Conservation (phyloP, 1,139 yeast species). For the Kodamaea sp. region DNA sequence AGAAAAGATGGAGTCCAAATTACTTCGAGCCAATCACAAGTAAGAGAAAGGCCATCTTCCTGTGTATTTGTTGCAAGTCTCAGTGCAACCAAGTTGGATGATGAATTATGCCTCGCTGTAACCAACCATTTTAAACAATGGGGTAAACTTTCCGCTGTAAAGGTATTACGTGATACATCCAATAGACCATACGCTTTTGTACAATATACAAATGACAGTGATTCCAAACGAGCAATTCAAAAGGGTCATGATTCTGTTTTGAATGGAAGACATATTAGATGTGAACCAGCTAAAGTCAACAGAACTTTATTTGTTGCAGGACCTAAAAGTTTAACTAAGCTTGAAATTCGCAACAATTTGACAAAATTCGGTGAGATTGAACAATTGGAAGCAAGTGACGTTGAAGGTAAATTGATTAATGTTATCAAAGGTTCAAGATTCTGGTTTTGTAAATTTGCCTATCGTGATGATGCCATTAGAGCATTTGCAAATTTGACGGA, state of each 20-base stretch:
- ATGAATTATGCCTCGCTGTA: slow-evolving; percentile 65
- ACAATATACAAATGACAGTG: slow-evolving; percentile 70
- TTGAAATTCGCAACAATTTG: slow-evolving; percentile 37
- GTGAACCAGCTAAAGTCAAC: slow-evolving; percentile 90
- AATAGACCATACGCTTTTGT: slow-evolving; percentile 94
- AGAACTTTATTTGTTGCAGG: slow-evolving; percentile 65
- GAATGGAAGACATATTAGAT: slow-evolving; percentile 74
- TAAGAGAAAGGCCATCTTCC: slow-evolving; percentile 60
- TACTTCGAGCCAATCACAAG: neutral
- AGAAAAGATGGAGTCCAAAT: neutral
- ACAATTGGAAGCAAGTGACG: slow-evolving; percentile 52
- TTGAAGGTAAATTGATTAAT: slow-evolving; percentile 21
- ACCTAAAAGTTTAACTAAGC: slow-evolving; percentile 20
- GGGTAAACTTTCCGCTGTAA: slow-evolving; percentile 72
- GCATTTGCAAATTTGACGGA: slow-evolving; percentile 73
- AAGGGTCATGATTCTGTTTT: slow-evolving; percentile 67
- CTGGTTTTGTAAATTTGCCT: slow-evolving; percentile 82
- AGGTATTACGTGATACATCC: slow-evolving; percentile 76
- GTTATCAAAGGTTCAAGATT: slow-evolving; percentile 18
- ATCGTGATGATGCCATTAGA: slow-evolving; percentile 85
- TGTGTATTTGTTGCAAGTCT: slow-evolving; percentile 88
- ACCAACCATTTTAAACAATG: slow-evolving; percentile 59
- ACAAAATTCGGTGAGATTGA: slow-evolving; percentile 71
- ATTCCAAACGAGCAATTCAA: slow-evolving; percentile 64
- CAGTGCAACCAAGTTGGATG: slow-evolving; percentile 61